These are phyloP conservation scores for Odontarrhena argentea DNA, from an alignment of 345 rosid species.

Conservation along the genomic window DNA sequence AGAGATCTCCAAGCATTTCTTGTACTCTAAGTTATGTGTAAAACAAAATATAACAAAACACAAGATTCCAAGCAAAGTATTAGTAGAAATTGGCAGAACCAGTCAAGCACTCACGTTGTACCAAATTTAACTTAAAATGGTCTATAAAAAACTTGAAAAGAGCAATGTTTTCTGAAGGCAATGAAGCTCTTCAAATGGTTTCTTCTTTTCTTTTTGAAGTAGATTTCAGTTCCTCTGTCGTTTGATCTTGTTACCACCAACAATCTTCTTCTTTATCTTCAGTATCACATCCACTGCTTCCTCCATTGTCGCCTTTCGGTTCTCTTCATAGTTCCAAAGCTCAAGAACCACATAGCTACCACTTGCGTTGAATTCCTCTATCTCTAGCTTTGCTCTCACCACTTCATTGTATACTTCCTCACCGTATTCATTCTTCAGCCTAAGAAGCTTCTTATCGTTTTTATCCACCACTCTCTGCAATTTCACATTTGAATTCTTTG, in stretches of 20 bases:
- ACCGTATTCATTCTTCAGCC: conserved; percentile 30
- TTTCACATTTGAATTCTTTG: conserved; percentile 3
- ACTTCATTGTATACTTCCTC: conserved; percentile 34
- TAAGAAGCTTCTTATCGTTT: conserved; percentile 28
- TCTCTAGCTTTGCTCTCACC: conserved; percentile 29
- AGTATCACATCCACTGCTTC: conserved; percentile 27
- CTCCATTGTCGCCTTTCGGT: conserved; percentile 26
- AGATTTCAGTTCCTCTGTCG: conserved; percentile 25
- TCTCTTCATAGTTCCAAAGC: conserved; percentile 34
- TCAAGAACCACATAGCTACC: conserved; percentile 33
- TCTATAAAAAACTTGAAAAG: background rate
- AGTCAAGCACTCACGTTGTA: background rate
- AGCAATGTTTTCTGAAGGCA: background rate
- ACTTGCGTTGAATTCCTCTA: conserved; percentile 38
- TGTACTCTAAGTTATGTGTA: background rate
- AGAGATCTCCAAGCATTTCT: background rate
- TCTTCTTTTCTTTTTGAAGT: background rate
- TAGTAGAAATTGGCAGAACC: conserved; percentile 3
- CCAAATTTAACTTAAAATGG: background rate
- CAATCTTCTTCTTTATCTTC: conserved; percentile 2
- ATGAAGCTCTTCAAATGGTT: background rate
- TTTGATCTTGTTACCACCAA: conserved; percentile 11
- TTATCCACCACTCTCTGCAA: conserved; percentile 32
- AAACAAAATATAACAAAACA: background rate
- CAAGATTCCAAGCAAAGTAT: too few relatives aligned